A percentile compares a stretch with the other conserved stretches of the same genome.
Conservation (phyloP, 345 rosid genomes). For the Passiflora organensis region DNA sequence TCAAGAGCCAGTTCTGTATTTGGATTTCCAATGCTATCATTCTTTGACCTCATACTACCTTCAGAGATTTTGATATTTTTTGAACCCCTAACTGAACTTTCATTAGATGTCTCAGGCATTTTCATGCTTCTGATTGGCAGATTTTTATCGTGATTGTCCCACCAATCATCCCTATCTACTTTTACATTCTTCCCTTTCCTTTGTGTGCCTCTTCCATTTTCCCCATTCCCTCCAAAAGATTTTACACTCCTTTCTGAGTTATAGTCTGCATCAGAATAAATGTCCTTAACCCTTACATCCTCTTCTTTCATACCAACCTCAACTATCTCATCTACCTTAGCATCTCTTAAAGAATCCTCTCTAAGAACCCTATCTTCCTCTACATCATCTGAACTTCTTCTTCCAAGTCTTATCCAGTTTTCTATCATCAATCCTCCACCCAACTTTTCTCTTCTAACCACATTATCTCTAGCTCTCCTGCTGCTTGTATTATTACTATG, state of each 20-base stretch:
- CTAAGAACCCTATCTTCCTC: constrained; percentile 7
- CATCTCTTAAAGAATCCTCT: constrained; percentile 14
- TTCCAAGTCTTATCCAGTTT: constrained; percentile 10
- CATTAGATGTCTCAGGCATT: constrained; percentile 15
- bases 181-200: constrained; percentile 19
- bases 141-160: constrained; percentile 19
- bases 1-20: constrained; percentile 44
- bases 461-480: constrained; percentile 30
- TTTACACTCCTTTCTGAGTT: constrained; percentile 18
- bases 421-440: constrained; percentile 16
- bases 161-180: constrained; percentile 11
- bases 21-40: constrained; percentile 12
- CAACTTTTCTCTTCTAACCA: constrained; percentile 23
- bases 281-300: constrained; percentile 24
- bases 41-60: constrained; percentile 20
- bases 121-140: constrained; percentile 23
- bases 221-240: constrained; percentile 12
- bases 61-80: constrained; percentile 18
- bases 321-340: constrained; percentile 29
- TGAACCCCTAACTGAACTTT: constrained; percentile 25
- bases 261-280: constrained; percentile 24
- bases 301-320: constrained; percentile 30
- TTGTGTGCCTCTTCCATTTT: constrained; percentile 6
- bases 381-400: constrained; percentile 16
- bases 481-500: constrained; percentile 11